phyloP scores from a whole-genome alignment of 139 green algal genomes.

The Haematococcus sp. region DNA sequence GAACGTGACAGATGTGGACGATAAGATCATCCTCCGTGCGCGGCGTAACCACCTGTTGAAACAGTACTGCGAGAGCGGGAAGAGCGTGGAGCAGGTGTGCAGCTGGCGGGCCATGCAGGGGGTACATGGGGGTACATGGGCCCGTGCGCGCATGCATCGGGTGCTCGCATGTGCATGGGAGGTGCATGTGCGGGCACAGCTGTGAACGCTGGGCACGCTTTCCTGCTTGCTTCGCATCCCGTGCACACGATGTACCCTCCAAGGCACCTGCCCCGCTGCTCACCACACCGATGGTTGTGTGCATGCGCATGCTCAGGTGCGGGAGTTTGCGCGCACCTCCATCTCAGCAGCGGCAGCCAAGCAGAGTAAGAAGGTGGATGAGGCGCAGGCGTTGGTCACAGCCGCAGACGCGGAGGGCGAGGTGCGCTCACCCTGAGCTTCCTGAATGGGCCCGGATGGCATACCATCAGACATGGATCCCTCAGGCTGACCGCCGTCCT shows the following conservation, averaged over 20 bases:
- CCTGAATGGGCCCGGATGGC: neutral
- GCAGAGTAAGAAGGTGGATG: slow-evolving; percentile 50
- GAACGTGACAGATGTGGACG: slow-evolving; percentile 99
- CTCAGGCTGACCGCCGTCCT: no score
- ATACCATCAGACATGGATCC: no score
- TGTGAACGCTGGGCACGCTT: no score
- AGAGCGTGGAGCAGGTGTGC: slow-evolving; percentile 25
- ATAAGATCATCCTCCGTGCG: slow-evolving; percentile 98
- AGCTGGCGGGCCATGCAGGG: no score
- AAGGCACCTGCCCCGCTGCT: no score
- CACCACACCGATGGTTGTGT: no score
- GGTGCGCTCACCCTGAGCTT: neutral
- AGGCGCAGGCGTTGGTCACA: slow-evolving; percentile 17
- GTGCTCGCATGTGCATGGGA: no score
- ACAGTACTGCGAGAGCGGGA: slow-evolving; percentile 51
- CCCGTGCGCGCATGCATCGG: no score
- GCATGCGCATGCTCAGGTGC: slow-evolving; percentile 16
- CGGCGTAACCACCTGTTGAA: slow-evolving; percentile 85
- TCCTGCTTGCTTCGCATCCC: no score
- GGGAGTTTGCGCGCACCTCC: neutral
- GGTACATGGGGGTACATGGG: neutral
- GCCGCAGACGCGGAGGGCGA: slow-evolving; percentile 9
- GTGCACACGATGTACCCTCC: no score
- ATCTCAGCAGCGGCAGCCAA: slow-evolving; percentile 35
- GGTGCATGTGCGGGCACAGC: neutral